Evolutionary conservation across 305 asterid species (phyloP), one percentile per base, ranked within the genome.

Genomic region (Solanum hybrid): DNA sequence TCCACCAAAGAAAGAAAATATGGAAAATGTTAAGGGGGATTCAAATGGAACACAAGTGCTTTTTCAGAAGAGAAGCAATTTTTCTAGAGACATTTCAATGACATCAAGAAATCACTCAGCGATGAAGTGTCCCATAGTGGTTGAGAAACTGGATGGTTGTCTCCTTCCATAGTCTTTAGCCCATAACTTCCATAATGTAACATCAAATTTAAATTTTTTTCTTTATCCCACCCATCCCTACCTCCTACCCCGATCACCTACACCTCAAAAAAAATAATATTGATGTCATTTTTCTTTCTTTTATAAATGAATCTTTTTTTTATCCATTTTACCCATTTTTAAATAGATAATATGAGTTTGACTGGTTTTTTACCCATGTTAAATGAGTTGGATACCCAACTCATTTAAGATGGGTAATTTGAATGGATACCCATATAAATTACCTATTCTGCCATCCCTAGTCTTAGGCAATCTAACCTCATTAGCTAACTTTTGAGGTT

Each of bases 1-100:
- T 31, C 26, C 89, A 72, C 72, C 80, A 78, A 88, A 38, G 76
- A 88, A 29, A 38, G 70, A 39, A 29, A 17, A 32, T 27, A 38
- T 31, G 61, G 90, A 76, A 82, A 88, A 29, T 76, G 39, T 88
- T 29, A 87, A 73, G 38, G 81, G 36, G 83, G 38, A 75, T 88
- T 88, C 72, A 29, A 15, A 45, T 26, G 38, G 80, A 29, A 70
- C 26, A 81, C 36, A 37, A 26, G 36, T 87, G 72, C 29, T 13
- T 27, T 87, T 37, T 32, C 38, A 26, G 89, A 26, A 26, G 75
- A 29, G 88, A 83, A 22, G 26, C 31, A 24, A n/a, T 7, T 20
- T 87, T 68, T 68, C 61, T 36, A 87, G 65, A 26, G 85, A 24
- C 68, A 70, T 7, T 88, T 17, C 57, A 41, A 34, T 33, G 34